Base-by-base conservation (phyloP, 1,139 yeast species). In the Blastobotrys proliferans region DNA sequence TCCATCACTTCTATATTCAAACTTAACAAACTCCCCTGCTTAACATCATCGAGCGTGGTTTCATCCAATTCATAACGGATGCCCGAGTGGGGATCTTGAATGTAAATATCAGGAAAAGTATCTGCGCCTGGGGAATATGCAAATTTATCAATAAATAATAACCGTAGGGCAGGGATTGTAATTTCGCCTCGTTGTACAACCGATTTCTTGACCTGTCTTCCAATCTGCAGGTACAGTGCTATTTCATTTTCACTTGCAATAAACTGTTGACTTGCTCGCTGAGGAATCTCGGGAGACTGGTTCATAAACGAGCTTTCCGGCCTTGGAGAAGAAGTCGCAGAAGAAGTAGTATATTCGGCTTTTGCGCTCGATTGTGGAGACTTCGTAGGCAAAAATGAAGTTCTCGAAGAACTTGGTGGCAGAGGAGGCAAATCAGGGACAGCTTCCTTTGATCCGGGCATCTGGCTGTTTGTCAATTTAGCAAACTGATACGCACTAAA, bases 401-500 rank as follows among this genome's bases (percentile, higher is more conserved):
- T 40, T 28, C 40, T 22, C 6, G 41, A 38, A n/a, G 48, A 30
- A 13, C 38, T 27, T 2, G 35, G 49, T 3, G 67, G 67, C 26
- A 64, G 43, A 13, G 58, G 55, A 29, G 58, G 62, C 42, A 55
- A 38, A 38, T 48, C 61, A 13, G 59, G 60, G 5, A 53, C 53
- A 21, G 46, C 43, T 17, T 47, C 54, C 35, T 47, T 36, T 10
- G 52, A 55, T 4, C 56, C 45, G 6, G 53, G 49, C 3, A 52
- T 50, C 11, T 66, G 59, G 6, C 30, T 20, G 51, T 77, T 80
- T 0, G 88, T 73, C 19, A 85, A 71, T 55, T 83, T 85, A 1
- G 95, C 90, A 64, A 83, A 84, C 58, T 92, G 97, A 51, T 88
- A 92, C 0, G 97, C 96, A 20, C 96, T 86, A 58, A 83, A 92